Conservation (phyloP, 805 yeast species). For the Spathaspora hagerdaliae region DNA sequence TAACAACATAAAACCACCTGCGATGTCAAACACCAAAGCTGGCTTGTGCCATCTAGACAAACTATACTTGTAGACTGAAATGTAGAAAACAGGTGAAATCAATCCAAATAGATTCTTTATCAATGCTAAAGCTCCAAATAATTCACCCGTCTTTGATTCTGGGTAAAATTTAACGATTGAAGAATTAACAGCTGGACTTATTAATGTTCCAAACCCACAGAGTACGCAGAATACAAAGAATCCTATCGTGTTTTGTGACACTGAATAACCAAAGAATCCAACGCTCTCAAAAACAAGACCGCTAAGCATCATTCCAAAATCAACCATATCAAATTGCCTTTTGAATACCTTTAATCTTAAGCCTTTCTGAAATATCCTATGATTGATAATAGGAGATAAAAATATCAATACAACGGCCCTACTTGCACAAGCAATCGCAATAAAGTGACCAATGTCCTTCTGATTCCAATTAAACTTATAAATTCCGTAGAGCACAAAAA, state of each 20-base stretch:
- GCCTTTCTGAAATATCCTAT: slow-evolving; percentile 29
- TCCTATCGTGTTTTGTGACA: slow-evolving; percentile 22
- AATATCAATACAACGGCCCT: slow-evolving; percentile 47
- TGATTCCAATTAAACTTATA: slow-evolving; percentile 52
- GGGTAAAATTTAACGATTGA: slow-evolving; percentile 59
- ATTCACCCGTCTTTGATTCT: slow-evolving; percentile 60
- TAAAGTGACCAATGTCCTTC: slow-evolving; percentile 49
- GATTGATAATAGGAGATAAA: slow-evolving; percentile 46
- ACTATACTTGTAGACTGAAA: slow-evolving; percentile 42
- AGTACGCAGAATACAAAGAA: slow-evolving; percentile 33
- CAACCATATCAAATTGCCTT: slow-evolving; percentile 50
- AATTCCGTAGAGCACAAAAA: slow-evolving; percentile 50
- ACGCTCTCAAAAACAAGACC: slow-evolving; percentile 37
- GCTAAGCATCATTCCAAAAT: slow-evolving; percentile 33
- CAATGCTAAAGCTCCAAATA: slow-evolving; percentile 67
- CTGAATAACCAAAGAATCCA: slow-evolving; percentile 31
- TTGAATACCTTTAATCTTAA: slow-evolving; percentile 28
- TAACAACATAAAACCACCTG: slow-evolving; percentile 10
- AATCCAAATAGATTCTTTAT: slow-evolving; percentile 48
- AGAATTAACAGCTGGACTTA: slow-evolving; percentile 57
- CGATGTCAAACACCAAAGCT: slow-evolving; percentile 21
- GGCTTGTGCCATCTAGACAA: slow-evolving; percentile 24
- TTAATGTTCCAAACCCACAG: slow-evolving; percentile 45
- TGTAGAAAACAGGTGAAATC: slow-evolving; percentile 44
- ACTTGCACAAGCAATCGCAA: slow-evolving; percentile 49